Base-by-base conservation (phyloP, 108 stramenopile genomes). In the Skeletonema potamos region DNA sequence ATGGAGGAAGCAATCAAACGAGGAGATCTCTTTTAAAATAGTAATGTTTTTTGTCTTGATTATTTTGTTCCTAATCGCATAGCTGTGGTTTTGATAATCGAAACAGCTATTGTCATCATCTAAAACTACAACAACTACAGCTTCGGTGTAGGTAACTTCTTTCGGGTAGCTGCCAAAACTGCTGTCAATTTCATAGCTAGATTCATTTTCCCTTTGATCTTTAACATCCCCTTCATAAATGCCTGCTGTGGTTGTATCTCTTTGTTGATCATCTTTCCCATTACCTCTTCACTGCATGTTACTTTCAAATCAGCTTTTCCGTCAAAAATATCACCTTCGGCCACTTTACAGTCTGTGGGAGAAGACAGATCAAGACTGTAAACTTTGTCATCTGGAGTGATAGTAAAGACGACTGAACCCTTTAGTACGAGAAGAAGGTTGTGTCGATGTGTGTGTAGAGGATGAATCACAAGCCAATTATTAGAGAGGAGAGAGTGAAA, bases 171-270 rank as follows among this genome's bases (percentile, higher is more conserved):
- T 64, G 84, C 84, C 43, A 93, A 58, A 30, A 93, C 82, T 22
- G 86, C 43, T 8, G 85, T 88, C 34, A 93, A 61, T 76, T 93
- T 93, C 89, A 93, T 89, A 0, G 92, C 92, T 36, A 93, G 60
- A 39, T 78, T 82, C 92, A 91, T 91, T 44, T 91, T 93, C 8
- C 92, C 92, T 67, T 93, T 91, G 58, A 93, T 88, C 54, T 91
- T 91, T 9, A 93, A 59, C 68, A 73, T 77, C 29, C 81, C 81
- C 72, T 82, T 77, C 81, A 82, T 82, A 55, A 82, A 82, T 20
- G 81, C 81, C 57, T 82, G 81, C 54, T 82, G 81, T 27, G 81
- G 81, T 34, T 82, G 76, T 27, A 82, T 66, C 54, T 77, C 76
- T 57, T 82, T 77, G 4, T 41, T 33, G 9, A 82, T 64, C 81